phyloP scores from a whole-genome alignment of 2,329 filamentous ascomycete species.

The Clonostachys byssicola region DNA sequence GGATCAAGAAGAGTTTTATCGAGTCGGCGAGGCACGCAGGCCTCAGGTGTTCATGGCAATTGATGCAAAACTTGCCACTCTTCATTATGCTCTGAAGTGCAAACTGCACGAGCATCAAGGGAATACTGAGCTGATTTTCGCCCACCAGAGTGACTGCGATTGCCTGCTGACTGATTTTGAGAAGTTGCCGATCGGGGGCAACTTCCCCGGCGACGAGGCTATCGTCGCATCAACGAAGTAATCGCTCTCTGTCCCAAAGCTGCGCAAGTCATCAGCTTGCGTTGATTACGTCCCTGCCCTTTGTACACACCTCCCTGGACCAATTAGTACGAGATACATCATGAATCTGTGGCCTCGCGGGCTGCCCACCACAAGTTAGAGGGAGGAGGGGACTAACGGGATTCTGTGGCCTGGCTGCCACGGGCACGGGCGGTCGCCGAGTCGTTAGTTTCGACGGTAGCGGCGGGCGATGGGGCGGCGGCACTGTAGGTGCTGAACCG shows the following conservation, averaged over 20 bases:
- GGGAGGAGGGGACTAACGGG: no score
- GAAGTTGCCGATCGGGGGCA: background rate
- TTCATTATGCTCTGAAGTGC: constrained; percentile 70
- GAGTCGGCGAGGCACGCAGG: no score
- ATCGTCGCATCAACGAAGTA: constrained; percentile 30
- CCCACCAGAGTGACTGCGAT: constrained; percentile 7
- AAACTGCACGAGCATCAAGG: constrained; percentile 67
- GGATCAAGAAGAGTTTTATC: no score
- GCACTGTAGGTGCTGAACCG: constrained; percentile 59
- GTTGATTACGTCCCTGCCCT: no score
- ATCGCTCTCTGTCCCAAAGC: constrained; percentile 28
- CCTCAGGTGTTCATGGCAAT: constrained; percentile 68
- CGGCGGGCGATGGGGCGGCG: constrained; percentile 56
- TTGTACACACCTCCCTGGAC: no score
- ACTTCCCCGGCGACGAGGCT: constrained; percentile 12
- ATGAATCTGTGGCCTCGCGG: no score
- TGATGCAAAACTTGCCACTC: constrained; percentile 83
- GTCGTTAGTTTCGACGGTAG: constrained; percentile 47
- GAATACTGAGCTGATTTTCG: constrained; percentile 38
- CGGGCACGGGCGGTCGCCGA: constrained; percentile 16
- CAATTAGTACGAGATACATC: no score
- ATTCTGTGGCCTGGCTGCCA: no score
- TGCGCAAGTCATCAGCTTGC: constrained; percentile 8
- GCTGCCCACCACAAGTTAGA: no score
- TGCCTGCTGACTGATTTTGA: background rate